These are phyloP conservation scores for Marsdenia floribunda DNA, from an alignment of 257 asterid genomes.

Conservation along the genomic window DNA sequence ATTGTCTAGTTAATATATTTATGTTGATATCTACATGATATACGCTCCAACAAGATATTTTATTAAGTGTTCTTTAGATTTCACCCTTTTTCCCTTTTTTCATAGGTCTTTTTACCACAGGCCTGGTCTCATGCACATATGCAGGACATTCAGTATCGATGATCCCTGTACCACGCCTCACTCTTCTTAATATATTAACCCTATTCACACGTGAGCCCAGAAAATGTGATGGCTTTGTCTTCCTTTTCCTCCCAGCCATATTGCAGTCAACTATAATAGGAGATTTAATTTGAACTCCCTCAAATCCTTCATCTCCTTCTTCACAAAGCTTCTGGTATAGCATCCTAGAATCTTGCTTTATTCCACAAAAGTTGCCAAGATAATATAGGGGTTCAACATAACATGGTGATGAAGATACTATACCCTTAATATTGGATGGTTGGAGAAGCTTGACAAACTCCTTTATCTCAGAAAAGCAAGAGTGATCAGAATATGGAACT, in stretches of 20 bases:
- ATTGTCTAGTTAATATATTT: background rate
- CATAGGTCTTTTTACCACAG: background rate
- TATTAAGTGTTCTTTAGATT: background rate
- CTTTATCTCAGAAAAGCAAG: slow-evolving; percentile 75
- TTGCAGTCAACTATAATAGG: slow-evolving; percentile 17
- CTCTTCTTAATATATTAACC: slow-evolving; percentile 58
- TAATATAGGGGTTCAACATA: slow-evolving; percentile 52
- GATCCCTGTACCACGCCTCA: slow-evolving; percentile 50
- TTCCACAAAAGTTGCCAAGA: slow-evolving; percentile 54
- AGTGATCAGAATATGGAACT: slow-evolving; percentile 84
- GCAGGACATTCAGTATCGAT: slow-evolving; percentile 32
- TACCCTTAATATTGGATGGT: slow-evolving; percentile 62
- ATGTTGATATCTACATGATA: background rate
- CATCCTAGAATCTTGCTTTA: slow-evolving; percentile 47
- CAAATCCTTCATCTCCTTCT: slow-evolving; percentile 26
- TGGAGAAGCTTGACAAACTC: slow-evolving; percentile 64
- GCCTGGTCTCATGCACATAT: background rate
- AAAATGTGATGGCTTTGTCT: slow-evolving; percentile 27
- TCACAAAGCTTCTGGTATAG: slow-evolving; percentile 30
- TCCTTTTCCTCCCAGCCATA: slow-evolving; percentile 36
- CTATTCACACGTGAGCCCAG: slow-evolving; percentile 43
- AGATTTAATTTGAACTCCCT: slow-evolving; percentile 25
- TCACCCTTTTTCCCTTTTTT: background rate
- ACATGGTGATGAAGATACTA: slow-evolving; percentile 52
- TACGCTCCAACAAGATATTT: background rate